Evolutionary conservation across 2,329 filamentous ascomycete genomes (phyloP).

Genomic region (Paraphaeosphaeria sporulosa): DNA sequence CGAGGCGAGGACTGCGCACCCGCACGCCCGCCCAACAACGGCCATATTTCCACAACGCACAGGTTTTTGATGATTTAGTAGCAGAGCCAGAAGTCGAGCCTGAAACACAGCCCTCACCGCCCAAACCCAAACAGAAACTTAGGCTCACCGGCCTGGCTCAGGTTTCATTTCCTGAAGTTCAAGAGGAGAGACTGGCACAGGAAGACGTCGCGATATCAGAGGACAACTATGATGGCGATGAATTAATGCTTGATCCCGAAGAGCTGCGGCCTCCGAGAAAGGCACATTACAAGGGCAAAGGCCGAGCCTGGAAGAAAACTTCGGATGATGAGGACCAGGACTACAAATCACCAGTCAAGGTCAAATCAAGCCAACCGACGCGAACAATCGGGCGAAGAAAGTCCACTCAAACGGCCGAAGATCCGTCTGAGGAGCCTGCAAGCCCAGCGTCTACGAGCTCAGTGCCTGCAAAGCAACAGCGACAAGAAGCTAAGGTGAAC

Average conservation of each 20-base stretch:
- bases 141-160: slow-evolving; percentile 18
- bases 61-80: slow-evolving; percentile 37
- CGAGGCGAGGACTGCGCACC: slow-evolving; percentile 41
- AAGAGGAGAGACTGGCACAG: slow-evolving; percentile 8
- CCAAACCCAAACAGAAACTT: slow-evolving; percentile 11
- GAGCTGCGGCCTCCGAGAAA: slow-evolving; percentile 10
- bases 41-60: slow-evolving; percentile 44
- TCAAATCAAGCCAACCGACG: slow-evolving; percentile 10
- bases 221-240: slow-evolving; percentile 15
- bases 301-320: slow-evolving; percentile 42
- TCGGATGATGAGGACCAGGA: slow-evolving; percentile 42
- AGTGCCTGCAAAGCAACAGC: not conserved
- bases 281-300: slow-evolving; percentile 41
- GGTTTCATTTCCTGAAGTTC: slow-evolving; percentile 19
- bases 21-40: slow-evolving; percentile 45
- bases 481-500: not conserved
- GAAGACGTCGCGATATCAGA: not conserved
- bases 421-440: not conserved
- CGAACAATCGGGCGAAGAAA: slow-evolving; percentile 14
- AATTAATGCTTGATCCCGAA: not conserved
- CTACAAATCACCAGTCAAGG: slow-evolving; percentile 20
- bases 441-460: not conserved
- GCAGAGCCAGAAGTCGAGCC: slow-evolving; percentile 12
- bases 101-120: slow-evolving; percentile 10
- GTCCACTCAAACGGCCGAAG: slow-evolving; percentile 5